Percentiles rank a stretch among this genome's conserved stretches.
Conservation (phyloP, 352 stramenopile species). For the Pythium volutum region DNA sequence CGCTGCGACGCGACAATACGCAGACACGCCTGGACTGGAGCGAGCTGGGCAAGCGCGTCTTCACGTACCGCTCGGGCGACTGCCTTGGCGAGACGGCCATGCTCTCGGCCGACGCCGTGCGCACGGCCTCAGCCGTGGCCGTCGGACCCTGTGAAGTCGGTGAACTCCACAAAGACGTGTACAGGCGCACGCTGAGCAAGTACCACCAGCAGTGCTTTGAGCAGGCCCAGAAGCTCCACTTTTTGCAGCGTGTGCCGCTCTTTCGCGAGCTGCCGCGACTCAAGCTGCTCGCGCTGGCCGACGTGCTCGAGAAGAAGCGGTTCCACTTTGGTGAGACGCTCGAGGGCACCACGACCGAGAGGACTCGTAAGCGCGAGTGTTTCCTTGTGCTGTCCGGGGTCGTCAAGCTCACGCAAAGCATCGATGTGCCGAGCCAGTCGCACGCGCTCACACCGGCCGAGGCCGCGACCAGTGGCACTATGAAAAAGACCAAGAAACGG, state of each 20-base stretch:
- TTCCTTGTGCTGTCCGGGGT: slow-evolving; percentile 43
- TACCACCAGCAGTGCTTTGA: slow-evolving; percentile 51
- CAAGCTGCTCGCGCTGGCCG: slow-evolving; percentile 36
- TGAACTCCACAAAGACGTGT: slow-evolving; percentile 46
- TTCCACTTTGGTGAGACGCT: slow-evolving; percentile 44
- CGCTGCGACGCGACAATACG: slow-evolving; percentile 9
- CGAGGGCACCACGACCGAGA: slow-evolving; percentile 24
- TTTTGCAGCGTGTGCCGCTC: slow-evolving; percentile 43
- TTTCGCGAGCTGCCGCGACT: slow-evolving; percentile 44
- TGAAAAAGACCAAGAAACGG: slow-evolving; percentile 23
- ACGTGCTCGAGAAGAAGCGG: slow-evolving; percentile 40
- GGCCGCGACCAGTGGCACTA: neutral
- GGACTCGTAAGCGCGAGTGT: slow-evolving; percentile 10
- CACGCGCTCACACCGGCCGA: neutral
- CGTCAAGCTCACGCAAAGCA: slow-evolving; percentile 27
- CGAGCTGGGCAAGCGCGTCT: slow-evolving; percentile 39
- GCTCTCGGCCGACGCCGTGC: slow-evolving; percentile 45
- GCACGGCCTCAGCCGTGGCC: slow-evolving; percentile 53
- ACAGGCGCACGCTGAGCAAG: slow-evolving; percentile 41
- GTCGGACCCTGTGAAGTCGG: slow-evolving; percentile 41
- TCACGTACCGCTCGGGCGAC: slow-evolving; percentile 47
- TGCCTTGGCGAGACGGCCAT: slow-evolving; percentile 54
- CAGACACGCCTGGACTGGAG: slow-evolving; percentile 12
- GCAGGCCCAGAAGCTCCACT: slow-evolving; percentile 47
- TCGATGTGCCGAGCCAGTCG: slow-evolving; percentile 1